Base-by-base conservation (phyloP, 306 rosid genomes). In the Senna tora region DNA sequence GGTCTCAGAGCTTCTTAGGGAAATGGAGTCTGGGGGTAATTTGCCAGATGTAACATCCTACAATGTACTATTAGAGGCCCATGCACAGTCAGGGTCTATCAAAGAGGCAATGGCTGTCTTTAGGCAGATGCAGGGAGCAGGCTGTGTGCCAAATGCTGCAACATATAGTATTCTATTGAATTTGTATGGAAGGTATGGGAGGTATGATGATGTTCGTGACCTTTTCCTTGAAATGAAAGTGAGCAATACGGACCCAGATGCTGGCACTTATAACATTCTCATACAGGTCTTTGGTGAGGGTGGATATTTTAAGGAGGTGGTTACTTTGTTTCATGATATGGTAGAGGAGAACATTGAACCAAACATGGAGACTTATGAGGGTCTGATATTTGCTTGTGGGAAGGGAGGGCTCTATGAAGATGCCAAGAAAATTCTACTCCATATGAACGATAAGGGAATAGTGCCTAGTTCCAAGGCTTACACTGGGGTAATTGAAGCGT, bases 271-370 rank as follows among this genome's bases (percentile, higher is more conserved):
- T 72, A 95, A 91, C 80, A 88, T 95, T 71, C 95, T 95, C 28
- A 95, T 95, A 61, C 91, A 86, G 82, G 97, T 94, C 7, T 94
- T 94, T 86, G 99, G 99, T 61, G 91, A 89, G 75, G 99, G 99
- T 77, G 99, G 99, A 68, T 91, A 91, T 80, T 91, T 94, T 52
- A 87, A 84, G 81, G 99, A 94, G 87, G 97, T 94, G 74, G 96
- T 91, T 70, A 94, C 97, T 80, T 79, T 95, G 90, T 95, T 95
- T 81, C 91, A 91, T 80, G 97, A 95, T 70, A 91, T 91, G 99
- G 90, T 78, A 78, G 99, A 95, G 67, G 99, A 94, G 80, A 85
- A 87, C 72, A 47, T 95, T 43, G 96, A 91, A 83, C 99, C 99
- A 0, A 87, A 91, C 72, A 89, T 88, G 97, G 90, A 84, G 85